Evolutionary conservation across 148 eudicot species (phyloP).

Genomic region (Pouteria glomerata): DNA sequence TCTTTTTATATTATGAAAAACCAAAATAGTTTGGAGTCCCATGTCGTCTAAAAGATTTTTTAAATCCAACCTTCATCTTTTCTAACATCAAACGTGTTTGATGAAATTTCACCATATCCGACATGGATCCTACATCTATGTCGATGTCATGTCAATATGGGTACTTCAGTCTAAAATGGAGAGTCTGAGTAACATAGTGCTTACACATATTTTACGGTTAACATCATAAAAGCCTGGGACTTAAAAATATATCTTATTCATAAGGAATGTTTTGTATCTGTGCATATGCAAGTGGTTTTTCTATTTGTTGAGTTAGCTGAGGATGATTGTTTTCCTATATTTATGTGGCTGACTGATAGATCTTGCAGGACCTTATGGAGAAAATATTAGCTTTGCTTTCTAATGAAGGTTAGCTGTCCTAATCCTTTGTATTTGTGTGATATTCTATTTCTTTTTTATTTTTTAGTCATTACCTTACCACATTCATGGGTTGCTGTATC

Average conservation of each 20-base stretch:
- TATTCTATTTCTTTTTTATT: not conserved
- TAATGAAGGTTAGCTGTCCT: conserved; percentile 60
- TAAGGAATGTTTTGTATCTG: not conserved
- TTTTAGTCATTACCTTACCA: not conserved
- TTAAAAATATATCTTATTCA: not conserved
- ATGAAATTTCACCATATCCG: too few relatives aligned
- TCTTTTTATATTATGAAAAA: too few relatives aligned
- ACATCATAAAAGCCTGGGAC: not conserved
- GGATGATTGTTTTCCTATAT: not conserved
- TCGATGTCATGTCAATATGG: too few relatives aligned
- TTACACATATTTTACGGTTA: too few relatives aligned
- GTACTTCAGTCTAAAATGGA: too few relatives aligned
- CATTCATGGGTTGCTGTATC: not conserved
- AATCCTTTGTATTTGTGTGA: not conserved
- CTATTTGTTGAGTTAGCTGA: not conserved
- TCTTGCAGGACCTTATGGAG: conserved; percentile 74
- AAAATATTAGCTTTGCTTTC: conserved; percentile 65
- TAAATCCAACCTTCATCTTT: too few relatives aligned
- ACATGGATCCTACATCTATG: too few relatives aligned
- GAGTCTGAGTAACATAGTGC: too few relatives aligned
- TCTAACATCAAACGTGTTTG: too few relatives aligned
- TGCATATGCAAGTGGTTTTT: not conserved
- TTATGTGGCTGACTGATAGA: not conserved
- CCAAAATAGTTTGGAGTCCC: too few relatives aligned
- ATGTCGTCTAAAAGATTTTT: too few relatives aligned